Conservation (phyloP, 2,329 filamentous ascomycete species). For the Fusarium nematophilum region DNA sequence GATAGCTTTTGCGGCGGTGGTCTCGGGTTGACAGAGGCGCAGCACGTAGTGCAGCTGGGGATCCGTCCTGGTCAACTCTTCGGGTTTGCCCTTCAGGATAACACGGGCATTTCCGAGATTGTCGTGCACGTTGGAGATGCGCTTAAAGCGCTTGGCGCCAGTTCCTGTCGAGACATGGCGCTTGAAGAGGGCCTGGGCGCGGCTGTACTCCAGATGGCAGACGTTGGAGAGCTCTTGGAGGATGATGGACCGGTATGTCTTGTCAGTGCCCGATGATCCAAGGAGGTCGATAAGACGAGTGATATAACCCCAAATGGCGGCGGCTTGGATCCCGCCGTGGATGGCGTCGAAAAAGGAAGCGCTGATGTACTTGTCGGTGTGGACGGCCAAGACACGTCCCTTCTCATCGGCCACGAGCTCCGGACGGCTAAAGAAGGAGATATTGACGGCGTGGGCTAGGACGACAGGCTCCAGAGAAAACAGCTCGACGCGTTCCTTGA, state of each 20-base stretch:
- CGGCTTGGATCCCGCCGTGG: conserved; percentile 48
- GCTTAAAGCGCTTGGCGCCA: conserved; percentile 56
- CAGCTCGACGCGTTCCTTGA: conserved; percentile 51
- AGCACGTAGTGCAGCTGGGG: conserved; percentile 58
- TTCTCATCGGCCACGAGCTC: conserved; percentile 59
- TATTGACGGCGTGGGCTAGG: conserved; percentile 49
- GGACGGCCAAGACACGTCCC: conserved; percentile 51
- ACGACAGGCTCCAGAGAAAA: conserved; percentile 48
- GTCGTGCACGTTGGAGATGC: conserved; percentile 50
- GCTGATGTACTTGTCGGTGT: conserved; percentile 57
- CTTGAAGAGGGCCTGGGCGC: conserved; percentile 53
- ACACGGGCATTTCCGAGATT: conserved; percentile 51
- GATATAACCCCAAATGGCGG: conserved; percentile 56
- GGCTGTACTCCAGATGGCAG: conserved; percentile 56
- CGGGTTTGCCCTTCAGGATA: conserved; percentile 54
- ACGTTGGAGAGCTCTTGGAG: conserved; percentile 60
- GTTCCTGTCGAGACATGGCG: conserved; percentile 51
- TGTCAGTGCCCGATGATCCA: conserved; percentile 37
- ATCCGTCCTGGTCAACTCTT: conserved; percentile 50
- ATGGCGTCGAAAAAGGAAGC: conserved; percentile 55
- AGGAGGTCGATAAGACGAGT: conserved; percentile 51
- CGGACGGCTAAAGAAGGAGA: conserved; percentile 53
- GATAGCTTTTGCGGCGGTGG: conserved; percentile 48
- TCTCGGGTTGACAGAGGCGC: conserved; percentile 55
- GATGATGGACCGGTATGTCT: conserved; percentile 48